Evolutionary conservation across 2,329 filamentous ascomycete species (phyloP), one percentile per base, ranked within the genome.

Genomic region (Xylariaceae sp.): DNA sequence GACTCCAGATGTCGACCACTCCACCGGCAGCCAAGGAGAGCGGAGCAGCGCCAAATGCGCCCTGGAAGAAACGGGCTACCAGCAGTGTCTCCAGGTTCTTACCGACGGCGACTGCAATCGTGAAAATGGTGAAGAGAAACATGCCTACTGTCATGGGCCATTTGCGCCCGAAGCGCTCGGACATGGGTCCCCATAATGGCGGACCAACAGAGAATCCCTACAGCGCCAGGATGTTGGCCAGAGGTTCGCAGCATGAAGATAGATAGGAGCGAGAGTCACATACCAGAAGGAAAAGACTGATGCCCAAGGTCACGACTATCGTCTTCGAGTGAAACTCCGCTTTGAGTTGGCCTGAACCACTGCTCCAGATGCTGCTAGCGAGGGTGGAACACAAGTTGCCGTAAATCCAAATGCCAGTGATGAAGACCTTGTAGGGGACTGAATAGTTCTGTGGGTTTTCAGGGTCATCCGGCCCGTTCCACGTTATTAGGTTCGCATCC

Each of bases 151-250:
- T 63, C 61, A 78, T 73, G 14, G 69, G 70, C 51, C 68, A 63
- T 55, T 73, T 71, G 5, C 76, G 69, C 1, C 76, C 76, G 60
- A 71, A 76, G 0, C 73, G 66, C 61, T 78, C 75, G 16, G 67
- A 71, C 7, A 73, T 60, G 0, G 75, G 75, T 5, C 71, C 75
- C 71, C 65, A 76, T 43, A 67, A 42, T 33, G 70, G 52, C 13
- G 73, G 70, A 1, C 74, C 73, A 19, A 75, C 60, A 1, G 72
- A 71, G 50, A 47, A 57, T 7, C 48, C 54, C 53, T 55, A 31
- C 22, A 28, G 22, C 22, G 22, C 4, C 22, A 28, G 22, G 22
- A 28, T 4, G 22, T 28, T 28, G 22, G 22, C 22, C 22, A n/a
- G 22, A 28, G 22, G 7, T 28, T 28, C 22, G 22, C 22, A 28